These are phyloP conservation scores for Colletotrichum lini DNA, from an alignment of 2,329 filamentous ascomycete genomes.

Conservation along the genomic window DNA sequence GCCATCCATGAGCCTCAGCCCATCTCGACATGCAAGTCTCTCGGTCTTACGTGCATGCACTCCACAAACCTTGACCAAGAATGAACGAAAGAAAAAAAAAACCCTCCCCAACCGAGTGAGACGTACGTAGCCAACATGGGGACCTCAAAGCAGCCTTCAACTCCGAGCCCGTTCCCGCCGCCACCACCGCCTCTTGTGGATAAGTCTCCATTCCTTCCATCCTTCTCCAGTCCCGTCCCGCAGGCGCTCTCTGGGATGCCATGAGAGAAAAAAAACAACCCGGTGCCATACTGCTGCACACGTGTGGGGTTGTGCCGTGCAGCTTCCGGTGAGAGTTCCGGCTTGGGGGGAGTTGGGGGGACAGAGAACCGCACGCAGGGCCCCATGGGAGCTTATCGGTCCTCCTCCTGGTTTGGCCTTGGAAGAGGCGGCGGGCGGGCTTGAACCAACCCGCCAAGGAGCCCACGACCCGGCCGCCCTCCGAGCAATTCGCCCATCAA, in stretches of 20 bases:
- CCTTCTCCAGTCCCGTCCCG: slow-evolving; percentile 19
- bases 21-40: slow-evolving; percentile 21
- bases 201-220: slow-evolving; percentile 10
- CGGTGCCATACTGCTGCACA: neutral
- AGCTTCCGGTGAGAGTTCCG: slow-evolving; percentile 30
- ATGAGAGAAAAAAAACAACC: neutral
- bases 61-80: neutral
- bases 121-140: neutral
- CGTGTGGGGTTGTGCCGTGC: neutral
- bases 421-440: neutral
- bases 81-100: neutral
- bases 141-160: neutral
- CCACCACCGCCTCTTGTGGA: neutral
- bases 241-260: neutral
- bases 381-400: neutral
- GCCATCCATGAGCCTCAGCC: slow-evolving; percentile 10
- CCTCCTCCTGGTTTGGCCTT: neutral
- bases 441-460: slow-evolving; percentile 12
- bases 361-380: no score
- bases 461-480: slow-evolving; percentile 34
- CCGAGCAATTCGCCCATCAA: slow-evolving; percentile 16
- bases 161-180: neutral
- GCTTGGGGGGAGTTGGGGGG: no score
- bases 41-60: slow-evolving; percentile 18
- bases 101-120: no score